phyloP scores from a whole-genome alignment of 208 protist genomes.

The Pavlovales sp. region DNA sequence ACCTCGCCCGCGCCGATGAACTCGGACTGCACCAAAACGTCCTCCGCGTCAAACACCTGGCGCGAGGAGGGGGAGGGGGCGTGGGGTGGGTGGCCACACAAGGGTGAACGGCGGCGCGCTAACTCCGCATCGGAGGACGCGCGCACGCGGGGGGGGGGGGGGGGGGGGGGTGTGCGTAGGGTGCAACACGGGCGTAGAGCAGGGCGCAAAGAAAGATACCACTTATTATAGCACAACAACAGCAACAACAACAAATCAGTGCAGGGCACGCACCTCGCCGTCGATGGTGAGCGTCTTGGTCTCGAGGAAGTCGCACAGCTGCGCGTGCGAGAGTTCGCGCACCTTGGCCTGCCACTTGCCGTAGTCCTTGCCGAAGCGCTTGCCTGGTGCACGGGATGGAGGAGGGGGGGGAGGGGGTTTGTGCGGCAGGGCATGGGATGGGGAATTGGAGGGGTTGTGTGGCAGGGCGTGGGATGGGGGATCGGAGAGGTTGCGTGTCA shows the following conservation, averaged over 20 bases:
- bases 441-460: background rate
- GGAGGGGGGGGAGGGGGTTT: too few relatives aligned
- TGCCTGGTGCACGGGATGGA: too few relatives aligned
- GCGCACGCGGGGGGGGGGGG: too few relatives aligned
- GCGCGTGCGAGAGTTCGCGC: conserved; percentile 23
- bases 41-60: background rate
- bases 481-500: too few relatives aligned
- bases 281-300: background rate
- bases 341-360: conserved; percentile 6
- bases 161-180: background rate
- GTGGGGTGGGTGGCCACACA: background rate
- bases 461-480: too few relatives aligned
- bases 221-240: too few relatives aligned
- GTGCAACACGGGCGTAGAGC: background rate
- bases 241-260: too few relatives aligned
- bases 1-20: conserved; percentile 7
- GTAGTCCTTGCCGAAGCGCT: conserved; percentile 44
- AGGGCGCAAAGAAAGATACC: too few relatives aligned
- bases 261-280: background rate
- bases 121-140: background rate
- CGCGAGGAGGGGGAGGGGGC: background rate
- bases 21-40: conserved; percentile 27
- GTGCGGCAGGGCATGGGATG: background rate
- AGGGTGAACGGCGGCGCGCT: too few relatives aligned
- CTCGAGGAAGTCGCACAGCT: conserved; percentile 9